A percentile compares a stretch with the other conserved stretches of the same genome.
Conservation (phyloP, 202 grass and related monocot genomes). For the Schoenoplectus tabernaemontani region DNA sequence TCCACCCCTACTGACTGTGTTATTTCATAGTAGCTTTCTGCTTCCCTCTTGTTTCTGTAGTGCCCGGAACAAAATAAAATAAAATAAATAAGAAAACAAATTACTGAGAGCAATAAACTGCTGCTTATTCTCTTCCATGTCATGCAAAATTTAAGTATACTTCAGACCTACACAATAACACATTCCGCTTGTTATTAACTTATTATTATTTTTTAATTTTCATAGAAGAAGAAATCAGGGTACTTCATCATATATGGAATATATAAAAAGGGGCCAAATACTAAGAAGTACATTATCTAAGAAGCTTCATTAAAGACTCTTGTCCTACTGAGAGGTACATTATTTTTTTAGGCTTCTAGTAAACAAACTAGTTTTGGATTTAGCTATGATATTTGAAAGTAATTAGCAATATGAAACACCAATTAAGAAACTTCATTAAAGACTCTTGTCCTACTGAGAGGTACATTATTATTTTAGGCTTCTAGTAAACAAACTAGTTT, state of each 20-base stretch:
- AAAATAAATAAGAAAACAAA: not conserved
- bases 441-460: not conserved
- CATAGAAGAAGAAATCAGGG: too few relatives aligned
- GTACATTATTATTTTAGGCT: not conserved
- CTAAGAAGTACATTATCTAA: too few relatives aligned
- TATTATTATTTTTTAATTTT: too few relatives aligned
- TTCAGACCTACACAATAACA: not conserved
- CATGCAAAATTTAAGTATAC: not conserved
- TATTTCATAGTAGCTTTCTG: slow-evolving; percentile 70
- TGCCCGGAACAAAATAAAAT: not conserved
- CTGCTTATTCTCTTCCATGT: not conserved
- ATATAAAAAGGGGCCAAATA: too few relatives aligned
- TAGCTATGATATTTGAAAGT: not conserved
- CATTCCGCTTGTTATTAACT: too few relatives aligned
- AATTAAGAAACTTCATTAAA: not conserved
- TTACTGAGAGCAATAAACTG: not conserved
- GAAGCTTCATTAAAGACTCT: not conserved
- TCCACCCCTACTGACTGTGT: slow-evolving; percentile 67
- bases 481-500: slow-evolving; percentile 12
- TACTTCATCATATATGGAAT: too few relatives aligned
- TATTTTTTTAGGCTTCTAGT: not conserved
- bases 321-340: not conserved
- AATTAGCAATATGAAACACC: not conserved
- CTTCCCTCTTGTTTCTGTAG: slow-evolving; percentile 60
- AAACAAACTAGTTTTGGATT: slow-evolving; percentile 7